Evolutionary conservation across 495 filamentous ascomycete genomes (phyloP).

Genomic region (Ramalina intermedia): DNA sequence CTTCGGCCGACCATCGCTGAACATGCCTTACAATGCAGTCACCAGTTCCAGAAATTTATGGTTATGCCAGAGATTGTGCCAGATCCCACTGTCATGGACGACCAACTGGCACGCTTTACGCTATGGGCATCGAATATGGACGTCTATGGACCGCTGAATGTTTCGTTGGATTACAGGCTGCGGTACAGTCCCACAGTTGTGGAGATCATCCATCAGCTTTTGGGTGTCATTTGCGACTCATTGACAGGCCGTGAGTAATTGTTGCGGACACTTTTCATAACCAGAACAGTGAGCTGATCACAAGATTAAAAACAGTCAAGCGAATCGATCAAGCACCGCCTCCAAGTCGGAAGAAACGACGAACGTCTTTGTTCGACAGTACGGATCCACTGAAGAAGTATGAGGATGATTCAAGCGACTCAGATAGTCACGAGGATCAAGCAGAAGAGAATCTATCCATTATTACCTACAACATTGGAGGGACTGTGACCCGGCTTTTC

Average conservation of each 20-base stretch:
- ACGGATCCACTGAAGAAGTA: slow-evolving; percentile 13
- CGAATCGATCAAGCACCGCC: slow-evolving; percentile 15
- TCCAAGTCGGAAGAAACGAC: slow-evolving; percentile 20
- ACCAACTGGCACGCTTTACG: slow-evolving; percentile 21
- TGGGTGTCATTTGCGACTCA: no score
- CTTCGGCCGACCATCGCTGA: slow-evolving; percentile 20
- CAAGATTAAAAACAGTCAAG: slow-evolving; percentile 18
- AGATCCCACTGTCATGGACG: slow-evolving; percentile 21
- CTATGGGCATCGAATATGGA: slow-evolving; percentile 25
- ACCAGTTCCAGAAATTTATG: slow-evolving; percentile 17
- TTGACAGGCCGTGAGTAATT: slow-evolving; percentile 19
- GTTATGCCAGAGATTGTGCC: slow-evolving; percentile 17
- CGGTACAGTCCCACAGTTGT: slow-evolving; percentile 18
- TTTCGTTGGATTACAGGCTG: slow-evolving; percentile 24
- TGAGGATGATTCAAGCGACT: slow-evolving; percentile 20
- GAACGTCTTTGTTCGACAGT: slow-evolving; percentile 15
- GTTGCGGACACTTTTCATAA: neutral
- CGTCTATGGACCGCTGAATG: slow-evolving; percentile 21
- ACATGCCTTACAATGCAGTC: slow-evolving; percentile 17
- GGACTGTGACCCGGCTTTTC: slow-evolving; percentile 22
- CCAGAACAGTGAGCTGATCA: slow-evolving; percentile 9
- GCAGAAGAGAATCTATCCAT: slow-evolving; percentile 19
- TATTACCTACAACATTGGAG: slow-evolving; percentile 19
- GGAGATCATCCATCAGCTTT: slow-evolving; percentile 22
- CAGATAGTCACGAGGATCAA: slow-evolving; percentile 15